Conservation (phyloP, 1,284 basidiomycete species). For the Malassezia vespertilionis region DNA sequence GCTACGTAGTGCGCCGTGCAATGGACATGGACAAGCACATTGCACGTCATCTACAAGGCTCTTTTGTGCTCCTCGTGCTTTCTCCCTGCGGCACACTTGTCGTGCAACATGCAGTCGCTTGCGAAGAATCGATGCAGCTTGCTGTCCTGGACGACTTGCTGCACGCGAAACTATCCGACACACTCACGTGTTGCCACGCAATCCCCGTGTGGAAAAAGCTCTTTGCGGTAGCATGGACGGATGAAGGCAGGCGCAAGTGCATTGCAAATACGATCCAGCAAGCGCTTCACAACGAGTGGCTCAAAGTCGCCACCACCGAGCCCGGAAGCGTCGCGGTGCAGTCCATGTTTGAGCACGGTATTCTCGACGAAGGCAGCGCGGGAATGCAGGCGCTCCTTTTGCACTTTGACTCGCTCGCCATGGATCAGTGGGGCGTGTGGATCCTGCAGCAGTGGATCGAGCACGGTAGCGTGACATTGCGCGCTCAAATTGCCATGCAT, state of each 20-base stretch:
- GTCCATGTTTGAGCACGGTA: conserved; percentile 32
- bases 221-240: conserved; percentile 27
- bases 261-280: conserved; percentile 20
- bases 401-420: conserved; percentile 25
- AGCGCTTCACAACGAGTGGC: conserved; percentile 31
- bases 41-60: conserved; percentile 22
- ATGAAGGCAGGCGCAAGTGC: conserved; percentile 17
- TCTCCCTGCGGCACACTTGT: conserved; percentile 40
- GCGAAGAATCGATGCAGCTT: conserved; percentile 17
- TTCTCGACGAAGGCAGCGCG: conserved; percentile 5
- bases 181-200: conserved; percentile 31
- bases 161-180: conserved; percentile 21
- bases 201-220: conserved; percentile 41
- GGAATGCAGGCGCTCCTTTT: conserved; percentile 38
- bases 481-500: conserved; percentile 20
- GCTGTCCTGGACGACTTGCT: conserved; percentile 33
- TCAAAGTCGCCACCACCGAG: conserved; percentile 29
- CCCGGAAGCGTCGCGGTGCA: conserved; percentile 40
- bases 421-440: conserved; percentile 46
- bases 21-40: conserved; percentile 17
- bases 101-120: conserved; percentile 31
- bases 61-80: conserved; percentile 28
- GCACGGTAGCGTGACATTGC: conserved; percentile 25
- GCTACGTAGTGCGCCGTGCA: conserved; percentile 38
- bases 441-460: conserved; percentile 40